Conservation (phyloP, 768 basidiomycete genomes). For the Chalciporus pseudorubinellus region DNA sequence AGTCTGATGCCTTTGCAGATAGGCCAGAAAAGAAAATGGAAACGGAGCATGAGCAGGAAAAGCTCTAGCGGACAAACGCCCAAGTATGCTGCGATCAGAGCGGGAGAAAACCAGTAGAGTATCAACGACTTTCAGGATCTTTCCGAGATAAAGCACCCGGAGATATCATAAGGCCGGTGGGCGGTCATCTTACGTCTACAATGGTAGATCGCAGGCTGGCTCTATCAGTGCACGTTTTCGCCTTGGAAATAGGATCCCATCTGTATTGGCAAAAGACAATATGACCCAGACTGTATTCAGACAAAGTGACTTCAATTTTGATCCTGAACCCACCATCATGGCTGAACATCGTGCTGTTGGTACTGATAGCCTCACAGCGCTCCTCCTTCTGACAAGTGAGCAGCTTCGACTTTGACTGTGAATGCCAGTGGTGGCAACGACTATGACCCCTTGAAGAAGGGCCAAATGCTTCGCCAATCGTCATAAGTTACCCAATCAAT, state of each 20-base stretch:
- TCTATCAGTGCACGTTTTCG: conserved; percentile 79
- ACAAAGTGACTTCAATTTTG: conserved; percentile 75
- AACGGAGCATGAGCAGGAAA: too few relatives aligned
- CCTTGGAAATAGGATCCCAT: conserved; percentile 69
- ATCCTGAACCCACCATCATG: conserved; percentile 89
- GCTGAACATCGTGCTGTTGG: conserved; percentile 92
- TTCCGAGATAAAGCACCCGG: too few relatives aligned
- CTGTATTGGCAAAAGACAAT: conserved; percentile 87
- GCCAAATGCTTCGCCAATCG: conserved; percentile 61
- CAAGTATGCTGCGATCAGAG: too few relatives aligned
- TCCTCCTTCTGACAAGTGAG: conserved; percentile 90
- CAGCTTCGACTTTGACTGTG: background rate
- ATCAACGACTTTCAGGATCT: too few relatives aligned
- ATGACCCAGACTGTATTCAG: conserved; percentile 91
- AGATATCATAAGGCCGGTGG: too few relatives aligned
- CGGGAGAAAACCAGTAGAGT: too few relatives aligned
- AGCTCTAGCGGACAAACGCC: too few relatives aligned
- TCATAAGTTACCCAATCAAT: conserved; percentile 81
- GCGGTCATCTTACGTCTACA: too few relatives aligned
- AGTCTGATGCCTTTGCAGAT: too few relatives aligned
- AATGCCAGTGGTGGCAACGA: background rate
- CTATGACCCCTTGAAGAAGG: conserved; percentile 52
- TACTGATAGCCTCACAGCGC: conserved; percentile 80
- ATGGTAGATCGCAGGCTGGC: too few relatives aligned
- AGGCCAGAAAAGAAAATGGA: too few relatives aligned